Base-by-base conservation (phyloP, 2,329 filamentous ascomycete genomes). In the Colletotrichum navitas region DNA sequence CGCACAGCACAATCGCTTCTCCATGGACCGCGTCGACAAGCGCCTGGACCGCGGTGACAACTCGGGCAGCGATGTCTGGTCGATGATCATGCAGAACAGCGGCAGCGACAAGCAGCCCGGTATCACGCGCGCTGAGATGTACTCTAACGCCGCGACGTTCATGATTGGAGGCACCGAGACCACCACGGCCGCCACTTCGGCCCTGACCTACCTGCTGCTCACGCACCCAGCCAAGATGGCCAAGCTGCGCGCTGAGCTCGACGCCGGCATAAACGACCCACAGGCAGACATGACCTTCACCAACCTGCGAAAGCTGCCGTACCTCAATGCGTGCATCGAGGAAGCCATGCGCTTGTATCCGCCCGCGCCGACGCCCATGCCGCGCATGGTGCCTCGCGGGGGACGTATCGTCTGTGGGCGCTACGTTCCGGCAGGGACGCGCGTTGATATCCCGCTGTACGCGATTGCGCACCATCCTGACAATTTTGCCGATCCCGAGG, bases 401-500 rank as follows among this genome's bases (percentile, higher is more conserved):
- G 83, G 83, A 1, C 78, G 76, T 1, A 74, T 73, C 0, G 74
- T 83, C 63, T 74, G 76, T 39, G 79, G 78, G 7, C 54, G 68
- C 29, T 79, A 74, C 24, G 75, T 84, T 1, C 79, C 82, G 0
- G 76, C 77, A 39, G 76, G 76, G 21, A 73, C 63, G 10, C 63
- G 64, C 18, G 68, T 73, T 12, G 71, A 73, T 14, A 66, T 74
- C 14, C 59, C 63, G 29, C 55, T 71, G 43, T 74, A 66, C 36
- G 66, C 73, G n/a, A 66, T 66, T n/a, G 68, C 67, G 2, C 66
- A 63, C 32, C 60, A 66, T 43, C 52, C 66, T 7, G 59, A 67
- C n/a, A 73, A 86, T 74, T 89, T 86, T 75, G 79, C 77, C 7
- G 79, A 85, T 1, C 82, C 87, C 0, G 77, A 82, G 24, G 75